phyloP scores from a whole-genome alignment of 345 rosid genomes.

The Gossypium anomalum region DNA sequence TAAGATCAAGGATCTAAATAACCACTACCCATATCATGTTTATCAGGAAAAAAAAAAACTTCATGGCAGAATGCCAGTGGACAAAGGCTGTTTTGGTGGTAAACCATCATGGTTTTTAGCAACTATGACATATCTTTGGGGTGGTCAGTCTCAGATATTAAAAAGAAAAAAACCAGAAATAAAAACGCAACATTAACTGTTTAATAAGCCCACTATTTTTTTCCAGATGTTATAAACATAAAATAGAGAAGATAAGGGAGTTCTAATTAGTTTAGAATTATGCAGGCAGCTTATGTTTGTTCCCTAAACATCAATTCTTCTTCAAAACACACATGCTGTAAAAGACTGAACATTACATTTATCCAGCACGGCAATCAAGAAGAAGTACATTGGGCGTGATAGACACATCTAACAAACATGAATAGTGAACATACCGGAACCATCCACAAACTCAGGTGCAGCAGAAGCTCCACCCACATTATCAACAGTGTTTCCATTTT shows the following conservation, averaged over 20 bases:
- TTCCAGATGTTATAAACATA: not conserved
- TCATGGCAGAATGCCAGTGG: not conserved
- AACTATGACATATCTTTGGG: too few species aligned
- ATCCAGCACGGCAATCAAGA: not conserved
- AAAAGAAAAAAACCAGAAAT: too few species aligned
- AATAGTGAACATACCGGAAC: constrained; percentile 48
- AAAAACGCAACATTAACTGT: not conserved
- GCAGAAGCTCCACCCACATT: constrained; percentile 33
- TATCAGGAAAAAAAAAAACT: not conserved
- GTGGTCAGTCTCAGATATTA: too few species aligned
- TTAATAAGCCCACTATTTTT: not conserved
- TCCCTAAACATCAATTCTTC: not conserved
- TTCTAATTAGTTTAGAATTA: not conserved
- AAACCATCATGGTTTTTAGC: not conserved
- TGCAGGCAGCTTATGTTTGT: not conserved
- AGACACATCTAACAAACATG: not conserved
- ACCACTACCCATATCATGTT: not conserved
- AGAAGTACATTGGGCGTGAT: not conserved
- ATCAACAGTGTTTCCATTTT: constrained; percentile 54
- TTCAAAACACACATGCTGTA: not conserved
- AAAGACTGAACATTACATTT: not conserved
- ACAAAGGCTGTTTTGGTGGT: not conserved
- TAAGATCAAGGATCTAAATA: not conserved
- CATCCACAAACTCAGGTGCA: constrained; percentile 42
- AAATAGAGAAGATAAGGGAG: not conserved